Percentiles rank a stretch among this genome's conserved stretches.
These are phyloP conservation scores for Bremia lactucae DNA, from an alignment of 352 stramenopile genomes.

Conservation along the genomic window DNA sequence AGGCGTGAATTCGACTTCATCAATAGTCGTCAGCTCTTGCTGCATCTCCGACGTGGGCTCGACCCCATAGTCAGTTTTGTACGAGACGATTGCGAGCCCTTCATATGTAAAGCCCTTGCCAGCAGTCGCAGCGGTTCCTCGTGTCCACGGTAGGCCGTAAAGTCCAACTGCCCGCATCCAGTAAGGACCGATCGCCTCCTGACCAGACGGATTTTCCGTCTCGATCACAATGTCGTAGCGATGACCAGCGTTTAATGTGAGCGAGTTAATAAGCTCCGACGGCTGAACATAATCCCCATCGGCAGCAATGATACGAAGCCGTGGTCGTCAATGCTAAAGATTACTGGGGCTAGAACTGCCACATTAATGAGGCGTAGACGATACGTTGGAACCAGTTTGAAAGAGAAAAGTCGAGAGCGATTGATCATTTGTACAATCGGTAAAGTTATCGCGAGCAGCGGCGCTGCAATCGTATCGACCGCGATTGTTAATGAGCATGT, in stretches of 20 bases:
- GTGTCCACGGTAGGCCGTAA: slow-evolving; percentile 4
- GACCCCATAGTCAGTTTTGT: background rate
- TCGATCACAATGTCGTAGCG: slow-evolving; percentile 17
- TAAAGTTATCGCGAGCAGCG: background rate
- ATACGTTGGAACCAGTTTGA: slow-evolving; percentile 7
- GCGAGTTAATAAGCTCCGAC: slow-evolving; percentile 2
- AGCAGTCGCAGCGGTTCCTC: background rate
- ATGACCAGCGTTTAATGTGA: slow-evolving; percentile 15
- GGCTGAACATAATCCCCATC: slow-evolving; percentile 11
- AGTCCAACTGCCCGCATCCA: slow-evolving; percentile 15
- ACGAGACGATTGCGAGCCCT: slow-evolving; percentile 13
- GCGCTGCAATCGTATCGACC: slow-evolving; percentile 18
- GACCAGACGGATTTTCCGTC: background rate
- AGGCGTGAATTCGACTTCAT: background rate
- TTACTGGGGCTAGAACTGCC: slow-evolving; percentile 9
- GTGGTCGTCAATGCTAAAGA: slow-evolving; percentile 23
- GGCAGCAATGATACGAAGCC: slow-evolving; percentile 15
- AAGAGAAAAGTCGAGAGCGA: slow-evolving; percentile 13
- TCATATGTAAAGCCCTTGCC: slow-evolving; percentile 14
- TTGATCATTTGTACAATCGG: slow-evolving; percentile 8
- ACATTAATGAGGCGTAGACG: slow-evolving; percentile 16
- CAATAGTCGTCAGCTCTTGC: background rate
- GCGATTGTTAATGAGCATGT: slow-evolving; percentile 17
- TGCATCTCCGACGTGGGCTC: background rate
- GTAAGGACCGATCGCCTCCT: slow-evolving; percentile 1